A percentile compares a stretch with the other conserved stretches of the same genome.
These are phyloP conservation scores for Stenocarpella maydis DNA, from an alignment of 2,329 filamentous ascomycete species.

Conservation along the genomic window DNA sequence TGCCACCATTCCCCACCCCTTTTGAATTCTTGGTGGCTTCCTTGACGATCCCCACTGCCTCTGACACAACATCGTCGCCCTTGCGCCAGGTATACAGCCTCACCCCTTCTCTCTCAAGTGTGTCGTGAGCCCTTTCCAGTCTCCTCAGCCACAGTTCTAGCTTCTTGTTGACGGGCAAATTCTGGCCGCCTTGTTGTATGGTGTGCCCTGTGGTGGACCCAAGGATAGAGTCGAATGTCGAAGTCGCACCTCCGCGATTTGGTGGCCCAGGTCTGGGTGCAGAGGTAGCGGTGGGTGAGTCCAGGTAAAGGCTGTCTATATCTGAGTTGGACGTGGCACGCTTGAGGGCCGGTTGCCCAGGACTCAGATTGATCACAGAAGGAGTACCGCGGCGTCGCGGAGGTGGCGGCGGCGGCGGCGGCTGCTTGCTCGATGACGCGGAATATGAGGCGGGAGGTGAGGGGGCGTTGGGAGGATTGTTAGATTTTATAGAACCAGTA, in stretches of 20 bases:
- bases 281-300: conserved; percentile 37
- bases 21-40: conserved; percentile 56
- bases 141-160: conserved; percentile 76
- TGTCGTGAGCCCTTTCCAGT: conserved; percentile 69
- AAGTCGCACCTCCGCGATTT: conserved; percentile 27
- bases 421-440: conserved; percentile 33
- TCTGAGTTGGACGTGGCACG: conserved; percentile 50
- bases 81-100: conserved; percentile 76
- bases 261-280: conserved; percentile 35
- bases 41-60: conserved; percentile 71
- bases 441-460: conserved; percentile 27
- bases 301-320: conserved; percentile 47
- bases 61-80: conserved; percentile 73
- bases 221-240: conserved; percentile 33
- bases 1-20: conserved; percentile 26
- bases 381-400: conserved; percentile 55
- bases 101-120: conserved; percentile 71
- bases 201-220: conserved; percentile 38
- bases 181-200: conserved; percentile 34
- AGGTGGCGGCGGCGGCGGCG: conserved; percentile 57
- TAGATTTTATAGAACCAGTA: conserved; percentile 33
- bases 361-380: conserved; percentile 46
- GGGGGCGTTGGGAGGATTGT: conserved; percentile 18
- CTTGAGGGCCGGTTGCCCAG: conserved; percentile 42
- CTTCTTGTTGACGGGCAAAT: conserved; percentile 65